These are phyloP conservation scores for Helianthus tuberosus DNA, from an alignment of 129 eudicot genomes.

Conservation along the genomic window DNA sequence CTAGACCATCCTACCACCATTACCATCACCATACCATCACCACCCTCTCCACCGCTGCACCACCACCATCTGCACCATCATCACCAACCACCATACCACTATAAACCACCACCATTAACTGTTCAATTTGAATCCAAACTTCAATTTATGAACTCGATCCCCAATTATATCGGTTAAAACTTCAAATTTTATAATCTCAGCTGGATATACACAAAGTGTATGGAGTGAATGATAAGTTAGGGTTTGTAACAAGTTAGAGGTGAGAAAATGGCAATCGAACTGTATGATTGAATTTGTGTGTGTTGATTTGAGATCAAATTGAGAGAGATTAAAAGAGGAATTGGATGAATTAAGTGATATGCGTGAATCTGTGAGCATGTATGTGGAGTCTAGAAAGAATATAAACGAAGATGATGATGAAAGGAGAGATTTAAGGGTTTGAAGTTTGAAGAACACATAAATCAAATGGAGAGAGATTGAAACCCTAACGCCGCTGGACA, in stretches of 20 bases:
- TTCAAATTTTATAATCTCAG: constrained; percentile 12
- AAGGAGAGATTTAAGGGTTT: constrained; percentile 17
- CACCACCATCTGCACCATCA: no score
- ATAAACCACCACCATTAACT: constrained; percentile 25
- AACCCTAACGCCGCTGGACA: no score
- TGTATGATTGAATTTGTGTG: constrained; percentile 18
- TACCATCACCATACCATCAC: no score
- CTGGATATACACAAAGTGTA: background rate
- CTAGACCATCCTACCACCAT: no score
- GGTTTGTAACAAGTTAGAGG: constrained; percentile 28
- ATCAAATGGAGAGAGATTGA: no score
- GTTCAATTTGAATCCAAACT: constrained; percentile 28
- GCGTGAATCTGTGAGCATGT: constrained; percentile 22
- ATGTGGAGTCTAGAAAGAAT: constrained; percentile 23
- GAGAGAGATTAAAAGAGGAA: constrained; percentile 31
- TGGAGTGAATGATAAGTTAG: constrained; percentile 26
- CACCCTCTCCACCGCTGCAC: no score
- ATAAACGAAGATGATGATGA: background rate
- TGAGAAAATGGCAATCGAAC: constrained; percentile 24
- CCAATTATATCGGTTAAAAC: constrained; percentile 1
- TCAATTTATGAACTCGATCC: constrained; percentile 29
- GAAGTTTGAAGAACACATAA: constrained; percentile 7
- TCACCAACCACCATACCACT: no score
- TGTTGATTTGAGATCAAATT: constrained; percentile 31
- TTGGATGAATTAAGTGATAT: constrained; percentile 26